A percentile compares a stretch with the other conserved stretches of the same genome.
phyloP scores from a whole-genome alignment of 768 basidiomycete genomes.

The Suillus hirtellus region DNA sequence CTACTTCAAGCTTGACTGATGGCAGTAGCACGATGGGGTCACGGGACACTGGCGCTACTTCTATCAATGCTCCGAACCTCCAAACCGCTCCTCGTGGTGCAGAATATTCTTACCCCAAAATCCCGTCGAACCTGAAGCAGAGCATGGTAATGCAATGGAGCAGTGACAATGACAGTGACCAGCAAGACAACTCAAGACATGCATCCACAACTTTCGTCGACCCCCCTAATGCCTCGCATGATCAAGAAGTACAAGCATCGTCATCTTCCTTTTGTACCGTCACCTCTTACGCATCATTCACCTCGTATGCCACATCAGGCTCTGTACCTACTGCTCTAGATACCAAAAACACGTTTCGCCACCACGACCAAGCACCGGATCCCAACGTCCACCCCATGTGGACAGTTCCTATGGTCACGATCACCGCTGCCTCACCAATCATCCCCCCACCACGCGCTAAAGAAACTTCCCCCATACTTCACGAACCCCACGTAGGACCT shows the following conservation, averaged over 20 bases:
- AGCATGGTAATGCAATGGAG: neutral
- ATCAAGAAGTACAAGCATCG: conserved; percentile 2
- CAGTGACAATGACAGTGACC: neutral
- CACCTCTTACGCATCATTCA: conserved; percentile 8
- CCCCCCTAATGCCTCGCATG: neutral
- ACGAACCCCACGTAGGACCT: neutral
- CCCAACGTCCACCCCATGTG: conserved; percentile 30
- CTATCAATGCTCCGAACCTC: neutral
- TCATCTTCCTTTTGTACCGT: conserved; percentile 3
- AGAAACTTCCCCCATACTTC: conserved; percentile 8
- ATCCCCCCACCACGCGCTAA: neutral
- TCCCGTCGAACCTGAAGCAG: conserved; percentile 1
- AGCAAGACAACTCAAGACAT: neutral
- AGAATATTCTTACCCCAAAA: neutral
- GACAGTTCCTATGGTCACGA: conserved; percentile 28
- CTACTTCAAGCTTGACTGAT: conserved; percentile 3
- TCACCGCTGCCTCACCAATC: conserved; percentile 11
- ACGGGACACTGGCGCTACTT: neutral
- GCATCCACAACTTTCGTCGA: neutral
- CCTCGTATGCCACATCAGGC: conserved; percentile 1
- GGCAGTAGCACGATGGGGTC: conserved; percentile 1
- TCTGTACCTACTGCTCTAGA: neutral
- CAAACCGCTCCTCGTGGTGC: neutral
- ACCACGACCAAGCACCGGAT: neutral
- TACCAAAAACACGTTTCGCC: neutral